phyloP scores from a whole-genome alignment of 306 rosid genomes.

The Gillenia trifoliata region DNA sequence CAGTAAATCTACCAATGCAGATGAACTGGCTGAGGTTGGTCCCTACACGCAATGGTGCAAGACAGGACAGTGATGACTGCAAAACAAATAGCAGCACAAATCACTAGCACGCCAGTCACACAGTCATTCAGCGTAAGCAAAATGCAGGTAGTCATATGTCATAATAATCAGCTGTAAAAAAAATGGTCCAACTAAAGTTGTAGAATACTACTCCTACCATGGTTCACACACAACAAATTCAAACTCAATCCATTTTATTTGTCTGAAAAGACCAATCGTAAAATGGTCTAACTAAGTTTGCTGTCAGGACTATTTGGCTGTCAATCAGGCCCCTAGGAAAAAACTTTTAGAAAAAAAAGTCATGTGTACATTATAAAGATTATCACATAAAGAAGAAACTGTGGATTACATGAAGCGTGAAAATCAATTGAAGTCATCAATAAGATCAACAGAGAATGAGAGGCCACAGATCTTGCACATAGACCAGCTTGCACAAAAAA shows the following conservation, averaged over 20 bases:
- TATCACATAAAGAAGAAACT: neutral
- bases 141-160: constrained; percentile 15
- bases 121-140: constrained; percentile 7
- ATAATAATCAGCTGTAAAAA: neutral
- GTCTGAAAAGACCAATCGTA: neutral
- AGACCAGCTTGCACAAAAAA: neutral
- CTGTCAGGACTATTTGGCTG: neutral
- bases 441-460: neutral
- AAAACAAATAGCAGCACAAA: constrained; percentile 22
- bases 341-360: no score
- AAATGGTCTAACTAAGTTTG: neutral
- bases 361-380: neutral
- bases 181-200: neutral
- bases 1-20: constrained; percentile 81
- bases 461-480: neutral
- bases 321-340: neutral
- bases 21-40: constrained; percentile 86
- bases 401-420: neutral
- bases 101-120: constrained; percentile 23
- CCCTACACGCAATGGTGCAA: constrained; percentile 74
- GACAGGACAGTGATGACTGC: constrained; percentile 58
- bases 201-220: neutral
- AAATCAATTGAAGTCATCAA: neutral
- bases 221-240: neutral
- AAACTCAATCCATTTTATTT: neutral